These are phyloP conservation scores for Colletotrichum musae DNA, from an alignment of 2,329 filamentous ascomycete genomes.

Conservation along the genomic window DNA sequence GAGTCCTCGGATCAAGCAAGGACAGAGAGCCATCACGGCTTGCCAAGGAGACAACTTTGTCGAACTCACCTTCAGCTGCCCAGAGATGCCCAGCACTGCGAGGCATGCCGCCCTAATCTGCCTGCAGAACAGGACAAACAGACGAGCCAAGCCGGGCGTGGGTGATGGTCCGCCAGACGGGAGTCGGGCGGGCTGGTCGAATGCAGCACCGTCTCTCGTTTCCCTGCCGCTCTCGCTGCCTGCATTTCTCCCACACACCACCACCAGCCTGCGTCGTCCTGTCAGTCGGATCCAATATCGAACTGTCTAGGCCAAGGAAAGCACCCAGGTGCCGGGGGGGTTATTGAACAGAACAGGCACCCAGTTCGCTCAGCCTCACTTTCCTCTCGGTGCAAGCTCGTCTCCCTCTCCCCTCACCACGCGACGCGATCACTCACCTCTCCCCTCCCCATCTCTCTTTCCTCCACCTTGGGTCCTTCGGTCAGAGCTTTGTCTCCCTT, in stretches of 20 bases:
- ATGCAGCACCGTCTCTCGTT: neutral
- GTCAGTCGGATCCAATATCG: constrained; percentile 13
- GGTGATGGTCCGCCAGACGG: neutral
- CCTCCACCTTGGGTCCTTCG: neutral
- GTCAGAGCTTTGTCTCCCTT: neutral
- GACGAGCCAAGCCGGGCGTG: constrained; percentile 4
- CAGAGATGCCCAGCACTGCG: neutral
- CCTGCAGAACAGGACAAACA: constrained; percentile 3
- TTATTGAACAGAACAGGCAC: neutral
- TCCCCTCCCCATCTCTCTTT: too few relatives aligned
- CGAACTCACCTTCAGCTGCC: constrained; percentile 6
- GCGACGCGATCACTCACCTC: too few relatives aligned
- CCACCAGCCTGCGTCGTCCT: constrained; percentile 16
- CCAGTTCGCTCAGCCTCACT: constrained; percentile 19
- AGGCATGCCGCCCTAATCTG: neutral
- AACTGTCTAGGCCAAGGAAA: constrained; percentile 7
- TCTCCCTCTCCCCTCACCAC: neutral
- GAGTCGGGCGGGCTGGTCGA: too few relatives aligned
- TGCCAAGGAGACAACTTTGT: neutral
- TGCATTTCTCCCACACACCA: neutral
- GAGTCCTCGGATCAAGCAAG: neutral
- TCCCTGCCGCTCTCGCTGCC: too few relatives aligned
- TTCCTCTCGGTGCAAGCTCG: neutral
- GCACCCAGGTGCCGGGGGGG: neutral
- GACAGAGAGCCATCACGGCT: too few relatives aligned